These are phyloP conservation scores for Aspergillus avenaceus DNA, from an alignment of 495 filamentous ascomycete genomes.

Conservation along the genomic window DNA sequence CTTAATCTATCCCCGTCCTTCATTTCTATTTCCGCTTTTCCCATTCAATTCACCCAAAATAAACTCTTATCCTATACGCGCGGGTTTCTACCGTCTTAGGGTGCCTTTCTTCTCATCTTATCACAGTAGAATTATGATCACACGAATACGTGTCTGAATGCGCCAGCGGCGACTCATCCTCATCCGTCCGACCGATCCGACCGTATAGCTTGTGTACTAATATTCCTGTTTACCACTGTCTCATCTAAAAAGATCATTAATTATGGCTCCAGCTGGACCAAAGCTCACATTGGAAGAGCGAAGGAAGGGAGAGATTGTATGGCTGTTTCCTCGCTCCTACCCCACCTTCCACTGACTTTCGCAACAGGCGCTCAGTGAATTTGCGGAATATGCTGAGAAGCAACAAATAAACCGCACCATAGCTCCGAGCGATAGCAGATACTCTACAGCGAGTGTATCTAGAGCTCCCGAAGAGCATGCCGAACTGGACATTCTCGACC, in stretches of 20 bases:
- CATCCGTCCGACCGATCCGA: constrained; percentile 13
- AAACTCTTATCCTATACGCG: background rate
- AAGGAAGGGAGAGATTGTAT: constrained; percentile 79
- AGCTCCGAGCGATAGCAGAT: constrained; percentile 41
- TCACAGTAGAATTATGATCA: constrained; percentile 37
- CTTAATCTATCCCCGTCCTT: background rate
- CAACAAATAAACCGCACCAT: constrained; percentile 70
- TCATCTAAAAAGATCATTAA: constrained; percentile 3
- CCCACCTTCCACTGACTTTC: constrained; percentile 6
- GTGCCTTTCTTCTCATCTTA: constrained; percentile 2
- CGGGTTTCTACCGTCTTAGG: background rate
- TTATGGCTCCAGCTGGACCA: constrained; percentile 30
- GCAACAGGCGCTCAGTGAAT: constrained; percentile 82
- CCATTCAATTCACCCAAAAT: too few relatives aligned
- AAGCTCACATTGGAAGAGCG: constrained; percentile 71
- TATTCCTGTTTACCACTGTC: background rate
- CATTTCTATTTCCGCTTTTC: background rate
- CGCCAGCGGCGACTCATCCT: constrained; percentile 27
- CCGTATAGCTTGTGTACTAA: constrained; percentile 2
- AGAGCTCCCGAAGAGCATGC: constrained; percentile 65
- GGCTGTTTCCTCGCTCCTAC: constrained; percentile 12
- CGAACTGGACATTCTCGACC: constrained; percentile 89
- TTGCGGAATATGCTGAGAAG: constrained; percentile 95
- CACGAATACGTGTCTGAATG: constrained; percentile 41
- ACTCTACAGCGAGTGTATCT: constrained; percentile 37